Conservation (phyloP, 345 rosid genomes). For the Lenwebbia sp. region DNA sequence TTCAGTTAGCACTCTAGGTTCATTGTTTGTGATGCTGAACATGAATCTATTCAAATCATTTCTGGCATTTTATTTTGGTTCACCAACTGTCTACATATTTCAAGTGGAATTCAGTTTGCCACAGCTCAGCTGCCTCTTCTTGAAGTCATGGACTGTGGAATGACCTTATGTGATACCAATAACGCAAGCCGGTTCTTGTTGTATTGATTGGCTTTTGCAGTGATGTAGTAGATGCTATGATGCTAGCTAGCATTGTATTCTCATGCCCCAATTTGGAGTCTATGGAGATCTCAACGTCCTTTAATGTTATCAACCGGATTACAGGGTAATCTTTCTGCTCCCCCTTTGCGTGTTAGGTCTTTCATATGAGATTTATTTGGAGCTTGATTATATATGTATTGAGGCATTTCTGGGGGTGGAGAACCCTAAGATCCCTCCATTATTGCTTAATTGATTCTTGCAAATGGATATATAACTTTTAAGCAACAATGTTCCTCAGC, state of each 20-base stretch:
- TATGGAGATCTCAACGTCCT: conserved; percentile 54
- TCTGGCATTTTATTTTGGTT: background rate
- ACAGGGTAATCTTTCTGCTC: conserved; percentile 46
- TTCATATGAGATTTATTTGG: background rate
- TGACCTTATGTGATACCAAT: conserved; percentile 72
- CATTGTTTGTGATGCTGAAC: too few relatives aligned
- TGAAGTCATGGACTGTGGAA: conserved; percentile 97
- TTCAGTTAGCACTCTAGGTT: background rate
- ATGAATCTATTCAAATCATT: background rate
- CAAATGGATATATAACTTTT: too few relatives aligned
- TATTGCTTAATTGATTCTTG: too few relatives aligned
- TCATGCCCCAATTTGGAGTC: conserved; percentile 80
- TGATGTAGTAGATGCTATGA: conserved; percentile 74
- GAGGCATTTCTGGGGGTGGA: too few relatives aligned
- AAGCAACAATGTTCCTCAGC: too few relatives aligned
- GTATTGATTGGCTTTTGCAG: conserved; percentile 26
- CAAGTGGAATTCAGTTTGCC: conserved; percentile 99
- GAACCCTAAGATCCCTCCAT: too few relatives aligned
- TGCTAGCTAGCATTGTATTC: conserved; percentile 85
- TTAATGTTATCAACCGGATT: conserved; percentile 38
- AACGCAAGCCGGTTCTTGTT: conserved; percentile 6
- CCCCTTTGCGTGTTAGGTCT: background rate
- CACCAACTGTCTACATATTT: background rate
- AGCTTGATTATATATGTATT: background rate
- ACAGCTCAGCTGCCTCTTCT: conserved; percentile 89